Conservation (phyloP, 108 stramenopile genomes). For the Epithemia pelagica region DNA sequence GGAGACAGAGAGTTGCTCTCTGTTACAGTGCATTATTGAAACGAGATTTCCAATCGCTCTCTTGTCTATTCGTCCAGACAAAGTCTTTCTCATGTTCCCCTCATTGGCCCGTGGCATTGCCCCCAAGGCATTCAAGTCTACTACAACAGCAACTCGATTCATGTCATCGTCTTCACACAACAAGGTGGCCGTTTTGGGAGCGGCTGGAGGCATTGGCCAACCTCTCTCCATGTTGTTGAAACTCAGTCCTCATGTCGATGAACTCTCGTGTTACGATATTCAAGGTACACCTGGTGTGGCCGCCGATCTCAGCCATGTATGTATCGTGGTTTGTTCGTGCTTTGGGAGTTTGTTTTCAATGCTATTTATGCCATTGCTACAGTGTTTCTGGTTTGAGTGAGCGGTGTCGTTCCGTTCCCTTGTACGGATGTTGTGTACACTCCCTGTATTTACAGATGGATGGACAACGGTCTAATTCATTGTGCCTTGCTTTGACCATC, state of each 20-base stretch:
- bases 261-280: constrained; percentile 85
- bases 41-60: no score
- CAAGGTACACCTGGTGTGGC: constrained; percentile 96
- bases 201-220: constrained; percentile 98
- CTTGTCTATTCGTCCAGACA: no score
- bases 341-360: no score
- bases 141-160: background rate
- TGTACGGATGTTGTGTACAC: no score
- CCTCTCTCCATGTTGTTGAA: constrained; percentile 97
- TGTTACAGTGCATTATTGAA: no score
- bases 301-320: constrained; percentile 89
- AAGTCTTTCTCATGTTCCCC: no score
- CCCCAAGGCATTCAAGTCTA: background rate
- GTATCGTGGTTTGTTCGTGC: no score
- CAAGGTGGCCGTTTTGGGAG: constrained; percentile 93
- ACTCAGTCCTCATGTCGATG: constrained; percentile 73
- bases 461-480: background rate
- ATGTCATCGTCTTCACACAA: background rate
- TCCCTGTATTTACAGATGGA: no score
- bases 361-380: no score
- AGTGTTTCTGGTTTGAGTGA: no score
- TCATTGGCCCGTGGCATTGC: background rate
- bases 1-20: no score
- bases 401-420: no score
- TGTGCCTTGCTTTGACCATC: background rate